Conservation (phyloP, 2,329 filamentous ascomycete genomes). For the Paraphaeosphaeria minitans region DNA sequence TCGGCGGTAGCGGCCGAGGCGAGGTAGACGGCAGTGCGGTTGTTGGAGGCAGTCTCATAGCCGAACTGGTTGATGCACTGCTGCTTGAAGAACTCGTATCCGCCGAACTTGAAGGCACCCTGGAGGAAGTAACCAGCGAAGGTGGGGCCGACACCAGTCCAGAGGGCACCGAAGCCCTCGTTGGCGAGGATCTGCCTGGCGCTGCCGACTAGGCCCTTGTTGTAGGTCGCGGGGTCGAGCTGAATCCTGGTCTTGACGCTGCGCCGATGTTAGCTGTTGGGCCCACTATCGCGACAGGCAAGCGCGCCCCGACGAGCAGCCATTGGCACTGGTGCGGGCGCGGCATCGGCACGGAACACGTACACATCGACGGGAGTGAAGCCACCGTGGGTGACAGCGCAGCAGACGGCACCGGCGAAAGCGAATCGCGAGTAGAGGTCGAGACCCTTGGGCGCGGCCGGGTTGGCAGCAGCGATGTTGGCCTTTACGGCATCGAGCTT, state of each 20-base stretch:
- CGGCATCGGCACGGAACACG: slow-evolving; percentile 52
- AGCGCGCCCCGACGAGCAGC: slow-evolving; percentile 19
- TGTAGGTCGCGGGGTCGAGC: slow-evolving; percentile 88
- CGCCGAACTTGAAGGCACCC: slow-evolving; percentile 91
- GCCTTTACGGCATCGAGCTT: slow-evolving; percentile 61
- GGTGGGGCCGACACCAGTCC: slow-evolving; percentile 85
- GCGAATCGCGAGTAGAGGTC: slow-evolving; percentile 94
- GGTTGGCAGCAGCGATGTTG: slow-evolving; percentile 51
- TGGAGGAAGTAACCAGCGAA: slow-evolving; percentile 92
- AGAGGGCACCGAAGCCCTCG: slow-evolving; percentile 84
- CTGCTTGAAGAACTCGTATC: slow-evolving; percentile 97
- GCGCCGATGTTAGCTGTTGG: slow-evolving; percentile 33
- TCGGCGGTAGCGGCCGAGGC: slow-evolving; percentile 66
- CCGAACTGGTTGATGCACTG: slow-evolving; percentile 82
- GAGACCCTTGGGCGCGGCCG: slow-evolving; percentile 65
- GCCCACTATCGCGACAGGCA: slow-evolving; percentile 11
- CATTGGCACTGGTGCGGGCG: slow-evolving; percentile 31
- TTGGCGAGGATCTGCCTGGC: slow-evolving; percentile 79
- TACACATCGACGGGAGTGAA: slow-evolving; percentile 99
- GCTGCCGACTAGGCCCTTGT: slow-evolving; percentile 82
- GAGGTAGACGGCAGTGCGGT: slow-evolving; percentile 82
- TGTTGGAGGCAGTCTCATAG: slow-evolving; percentile 69
- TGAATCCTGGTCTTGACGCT: slow-evolving; percentile 97
- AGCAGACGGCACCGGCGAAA: slow-evolving; percentile 97
- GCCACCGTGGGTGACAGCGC: slow-evolving; percentile 94